Evolutionary conservation across 805 yeast genomes (phyloP), one percentile per base, ranked within the genome.

Genomic region (Metschnikowia cerradonensis): DNA sequence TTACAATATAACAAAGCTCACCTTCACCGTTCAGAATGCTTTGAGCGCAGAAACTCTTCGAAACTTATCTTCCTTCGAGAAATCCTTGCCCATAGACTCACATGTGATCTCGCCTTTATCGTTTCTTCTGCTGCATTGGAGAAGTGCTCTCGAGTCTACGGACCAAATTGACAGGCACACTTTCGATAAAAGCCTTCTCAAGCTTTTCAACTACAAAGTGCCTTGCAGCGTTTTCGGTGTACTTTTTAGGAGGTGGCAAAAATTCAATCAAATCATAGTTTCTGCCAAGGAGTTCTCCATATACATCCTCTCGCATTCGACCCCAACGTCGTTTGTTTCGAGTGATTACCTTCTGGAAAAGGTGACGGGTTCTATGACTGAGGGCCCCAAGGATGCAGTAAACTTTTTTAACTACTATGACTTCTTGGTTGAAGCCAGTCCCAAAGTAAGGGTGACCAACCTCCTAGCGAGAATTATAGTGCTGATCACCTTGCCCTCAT

Each of bases 71-170:
- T 52, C 40, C 47, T 52, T 45, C 51, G 40, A 49, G 38, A 44
- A 46, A 45, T 32, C 48, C n/a, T 31, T 52, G 3, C 33, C 51
- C 2, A 35, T 31, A 2, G 46, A 48, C 22, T 32, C 53, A 6
- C 26, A 33, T 13, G 50, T 54, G 31, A 17, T 60, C 3, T 57
- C 62, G 2, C 62, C 64, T 15, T 45, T 52, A 6, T 48, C 50
- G 4, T 33, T 42, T 11, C 38, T 54, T 6, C 38, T 50, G 23
- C 40, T 35, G 6, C 36, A 10, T 26, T 42, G 38, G 36, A 42
- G 20, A 10, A 32, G 30, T 4, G 15, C 31, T 11, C 45, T 42
- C 11, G 43, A 30, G 15, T 40, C 34, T 26, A 19, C 15, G 20
- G 45, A 42, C 14, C 33, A 8, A 14, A 6, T 17, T 17, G 41